These are phyloP conservation scores for Agapanthus africanus DNA, from an alignment of 106 monocot genomes.

Conservation along the genomic window DNA sequence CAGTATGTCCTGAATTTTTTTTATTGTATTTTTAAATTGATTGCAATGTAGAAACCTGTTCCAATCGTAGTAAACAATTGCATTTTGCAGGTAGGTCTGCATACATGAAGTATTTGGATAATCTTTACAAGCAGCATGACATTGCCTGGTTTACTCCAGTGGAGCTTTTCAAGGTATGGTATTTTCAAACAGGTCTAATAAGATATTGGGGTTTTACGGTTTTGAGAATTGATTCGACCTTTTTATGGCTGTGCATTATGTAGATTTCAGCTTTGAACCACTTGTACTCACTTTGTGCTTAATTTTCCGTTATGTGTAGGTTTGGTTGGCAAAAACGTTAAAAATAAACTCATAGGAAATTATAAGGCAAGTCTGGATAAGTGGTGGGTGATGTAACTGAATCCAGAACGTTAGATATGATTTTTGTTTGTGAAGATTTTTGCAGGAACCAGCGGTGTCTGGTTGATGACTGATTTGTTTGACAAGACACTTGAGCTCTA, in stretches of 20 bases:
- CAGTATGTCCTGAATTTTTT: too few relatives aligned
- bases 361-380: neutral
- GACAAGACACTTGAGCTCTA: neutral
- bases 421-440: neutral
- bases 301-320: neutral
- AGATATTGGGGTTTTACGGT: too few relatives aligned
- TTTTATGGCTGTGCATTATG: neutral
- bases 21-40: too few relatives aligned
- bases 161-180: conserved; percentile 89
- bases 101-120: conserved; percentile 69
- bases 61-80: neutral
- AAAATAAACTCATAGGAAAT: neutral
- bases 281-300: neutral
- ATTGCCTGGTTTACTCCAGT: conserved; percentile 99
- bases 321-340: neutral
- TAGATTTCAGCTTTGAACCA: neutral
- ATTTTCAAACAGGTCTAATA: too few relatives aligned
- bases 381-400: neutral
- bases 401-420: neutral
- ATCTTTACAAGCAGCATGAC: conserved; percentile 88
- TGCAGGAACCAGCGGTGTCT: neutral
- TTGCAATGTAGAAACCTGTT: too few relatives aligned
- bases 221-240: too few relatives aligned
- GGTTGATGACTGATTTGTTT: neutral
- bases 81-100: conserved; percentile 45